Percentiles rank a stretch among this genome's conserved stretches.
Evolutionary conservation across 768 basidiomycete species (phyloP).

Genomic region (Krasilnikovozyma curviuscula): DNA sequence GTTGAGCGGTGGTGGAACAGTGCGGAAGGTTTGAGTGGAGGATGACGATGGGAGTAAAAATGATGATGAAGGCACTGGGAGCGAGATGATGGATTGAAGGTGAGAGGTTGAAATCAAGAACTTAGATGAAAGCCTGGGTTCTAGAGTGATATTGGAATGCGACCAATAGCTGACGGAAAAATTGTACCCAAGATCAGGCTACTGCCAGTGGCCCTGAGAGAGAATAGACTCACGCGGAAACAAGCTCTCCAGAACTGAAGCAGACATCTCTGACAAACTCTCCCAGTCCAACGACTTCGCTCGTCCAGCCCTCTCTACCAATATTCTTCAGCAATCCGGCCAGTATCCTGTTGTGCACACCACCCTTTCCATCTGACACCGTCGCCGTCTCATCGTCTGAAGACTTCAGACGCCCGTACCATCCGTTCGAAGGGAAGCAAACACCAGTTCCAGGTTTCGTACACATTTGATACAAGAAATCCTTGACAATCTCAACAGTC

Average conservation of each 20-base stretch:
- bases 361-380: conserved; percentile 22
- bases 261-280: conserved; percentile 70
- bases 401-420: conserved; percentile 62
- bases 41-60: conserved; percentile 37
- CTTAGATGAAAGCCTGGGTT: conserved; percentile 66
- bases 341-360: conserved; percentile 56
- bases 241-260: conserved; percentile 66
- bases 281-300: no score
- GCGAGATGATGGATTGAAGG: conserved; percentile 59
- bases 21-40: conserved; percentile 32
- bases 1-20: conserved; percentile 53
- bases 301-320: no score
- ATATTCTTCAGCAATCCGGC: conserved; percentile 45
- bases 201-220: background rate
- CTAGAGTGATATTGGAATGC: conserved; percentile 47
- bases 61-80: conserved; percentile 45
- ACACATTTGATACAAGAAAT: conserved; percentile 69
- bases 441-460: conserved; percentile 63
- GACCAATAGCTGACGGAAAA: conserved; percentile 44
- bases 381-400: conserved; percentile 24
- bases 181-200: background rate
- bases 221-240: conserved; percentile 40
- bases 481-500: conserved; percentile 52
- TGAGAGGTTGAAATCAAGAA: conserved; percentile 66
- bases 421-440: conserved; percentile 74